Percentiles rank a stretch among this genome's conserved stretches.
Conservation (phyloP, 139 green algal species). For the Ettlia oleoabundans region DNA sequence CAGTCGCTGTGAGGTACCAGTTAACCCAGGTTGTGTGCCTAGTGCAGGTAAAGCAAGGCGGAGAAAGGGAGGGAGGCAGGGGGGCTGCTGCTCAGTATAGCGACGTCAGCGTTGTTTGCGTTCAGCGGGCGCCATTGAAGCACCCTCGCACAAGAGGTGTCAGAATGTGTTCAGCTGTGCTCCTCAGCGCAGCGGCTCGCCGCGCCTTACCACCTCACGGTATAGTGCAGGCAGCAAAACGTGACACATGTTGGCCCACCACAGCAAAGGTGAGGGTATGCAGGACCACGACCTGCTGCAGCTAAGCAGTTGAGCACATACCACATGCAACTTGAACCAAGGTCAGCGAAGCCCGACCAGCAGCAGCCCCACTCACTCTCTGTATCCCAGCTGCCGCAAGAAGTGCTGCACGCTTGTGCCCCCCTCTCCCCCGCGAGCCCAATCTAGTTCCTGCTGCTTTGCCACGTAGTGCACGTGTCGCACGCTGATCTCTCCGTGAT, state of each 20-base stretch:
- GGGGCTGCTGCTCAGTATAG: background rate
- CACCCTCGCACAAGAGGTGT: slow-evolving; percentile 17
- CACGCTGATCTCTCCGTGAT: slow-evolving; percentile 87
- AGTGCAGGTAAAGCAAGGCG: background rate
- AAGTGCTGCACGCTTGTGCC: slow-evolving; percentile 68
- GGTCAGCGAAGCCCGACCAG: too few species aligned
- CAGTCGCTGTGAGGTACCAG: too few species aligned
- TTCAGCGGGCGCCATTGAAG: background rate
- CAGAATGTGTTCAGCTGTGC: slow-evolving; percentile 4
- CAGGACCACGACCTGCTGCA: background rate
- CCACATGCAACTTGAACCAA: background rate
- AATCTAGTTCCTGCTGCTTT: slow-evolving; percentile 10
- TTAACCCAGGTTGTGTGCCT: too few species aligned
- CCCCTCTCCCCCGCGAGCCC: background rate
- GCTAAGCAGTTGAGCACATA: background rate
- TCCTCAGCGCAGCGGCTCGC: background rate
- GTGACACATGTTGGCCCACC: background rate
- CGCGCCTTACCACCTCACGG: too few species aligned
- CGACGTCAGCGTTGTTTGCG: slow-evolving; percentile 6
- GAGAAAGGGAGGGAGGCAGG: background rate
- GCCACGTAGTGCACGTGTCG: slow-evolving; percentile 74
- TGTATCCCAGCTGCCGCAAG: slow-evolving; percentile 86
- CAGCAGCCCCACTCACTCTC: slow-evolving; percentile 61
- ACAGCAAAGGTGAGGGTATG: background rate
- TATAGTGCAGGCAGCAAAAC: too few species aligned